phyloP scores from a whole-genome alignment of 805 yeast species.

The Starmerella bombicola region DNA sequence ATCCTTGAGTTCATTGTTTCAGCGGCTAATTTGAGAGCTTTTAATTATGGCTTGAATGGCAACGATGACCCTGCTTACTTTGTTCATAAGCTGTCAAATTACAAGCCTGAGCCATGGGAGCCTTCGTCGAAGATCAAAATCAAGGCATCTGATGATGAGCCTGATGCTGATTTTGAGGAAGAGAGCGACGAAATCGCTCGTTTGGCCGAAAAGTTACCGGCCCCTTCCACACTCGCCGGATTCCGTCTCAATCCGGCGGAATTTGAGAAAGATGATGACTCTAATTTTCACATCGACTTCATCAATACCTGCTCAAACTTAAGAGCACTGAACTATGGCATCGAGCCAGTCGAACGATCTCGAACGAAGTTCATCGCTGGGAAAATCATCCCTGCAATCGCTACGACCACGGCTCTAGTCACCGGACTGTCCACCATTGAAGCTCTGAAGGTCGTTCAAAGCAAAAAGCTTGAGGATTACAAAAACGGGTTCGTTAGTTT shows the following conservation, averaged over 20 bases:
- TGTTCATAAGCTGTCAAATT: constrained; percentile 39
- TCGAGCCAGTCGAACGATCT: constrained; percentile 76
- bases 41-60: constrained; percentile 77
- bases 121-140: constrained; percentile 70
- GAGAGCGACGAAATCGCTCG: constrained; percentile 23
- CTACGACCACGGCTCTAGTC: constrained; percentile 96
- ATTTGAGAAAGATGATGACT: constrained; percentile 95
- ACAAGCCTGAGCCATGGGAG: constrained; percentile 49
- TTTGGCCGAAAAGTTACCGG: constrained; percentile 70
- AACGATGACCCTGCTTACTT: constrained; percentile 39
- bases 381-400: constrained; percentile 95
- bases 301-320: constrained; percentile 92
- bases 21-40: constrained; percentile 86
- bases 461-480: constrained; percentile 67
- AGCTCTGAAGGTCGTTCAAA: constrained; percentile 76
- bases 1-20: constrained; percentile 76
- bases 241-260: constrained; percentile 80
- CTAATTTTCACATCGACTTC: constrained; percentile 92
- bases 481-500: constrained; percentile 86
- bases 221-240: constrained; percentile 79
- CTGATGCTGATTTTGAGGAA: constrained; percentile 38
- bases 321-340: constrained; percentile 82
- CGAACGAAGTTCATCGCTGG: constrained; percentile 97
- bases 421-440: constrained; percentile 91
- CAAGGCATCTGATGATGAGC: constrained; percentile 84